Percentiles rank a stretch among this genome's conserved stretches.
Conservation (phyloP, 2,329 filamentous ascomycete species). For the Alternaria gansuensis region DNA sequence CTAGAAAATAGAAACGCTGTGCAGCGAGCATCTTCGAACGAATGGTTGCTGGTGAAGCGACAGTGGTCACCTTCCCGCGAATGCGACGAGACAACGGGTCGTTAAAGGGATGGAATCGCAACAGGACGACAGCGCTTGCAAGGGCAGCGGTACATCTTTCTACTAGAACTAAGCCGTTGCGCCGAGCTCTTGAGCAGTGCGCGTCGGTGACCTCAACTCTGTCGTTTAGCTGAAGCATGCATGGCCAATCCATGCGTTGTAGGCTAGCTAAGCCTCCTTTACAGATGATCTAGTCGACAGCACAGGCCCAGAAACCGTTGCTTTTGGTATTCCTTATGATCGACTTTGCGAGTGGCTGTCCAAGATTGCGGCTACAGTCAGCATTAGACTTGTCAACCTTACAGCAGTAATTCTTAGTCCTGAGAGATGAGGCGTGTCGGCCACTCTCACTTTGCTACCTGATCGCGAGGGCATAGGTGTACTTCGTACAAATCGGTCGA, state of each 20-base stretch:
- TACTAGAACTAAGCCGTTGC: neutral
- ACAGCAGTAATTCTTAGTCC: neutral
- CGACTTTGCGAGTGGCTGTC: neutral
- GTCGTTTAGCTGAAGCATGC: neutral
- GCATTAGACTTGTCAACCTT: neutral
- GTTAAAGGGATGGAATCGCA: neutral
- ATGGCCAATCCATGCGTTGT: neutral
- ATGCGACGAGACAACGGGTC: neutral
- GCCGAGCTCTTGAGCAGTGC: conserved; percentile 3
- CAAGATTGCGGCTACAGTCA: neutral
- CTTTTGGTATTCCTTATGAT: neutral
- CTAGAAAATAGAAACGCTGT: conserved; percentile 25
- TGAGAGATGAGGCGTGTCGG: neutral
- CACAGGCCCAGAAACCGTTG: neutral
- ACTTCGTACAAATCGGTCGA: neutral
- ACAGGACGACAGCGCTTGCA: neutral
- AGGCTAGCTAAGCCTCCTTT: conserved; percentile 1
- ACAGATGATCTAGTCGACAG: neutral
- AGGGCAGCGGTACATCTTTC: neutral
- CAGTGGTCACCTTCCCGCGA: neutral
- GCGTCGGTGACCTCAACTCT: neutral
- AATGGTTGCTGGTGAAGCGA: neutral
- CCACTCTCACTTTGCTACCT: neutral
- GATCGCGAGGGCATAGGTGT: neutral
- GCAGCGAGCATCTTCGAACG: conserved; percentile 27